These are phyloP conservation scores for Wickerhamomyces tratensis DNA, from an alignment of 805 yeast species.

Conservation along the genomic window DNA sequence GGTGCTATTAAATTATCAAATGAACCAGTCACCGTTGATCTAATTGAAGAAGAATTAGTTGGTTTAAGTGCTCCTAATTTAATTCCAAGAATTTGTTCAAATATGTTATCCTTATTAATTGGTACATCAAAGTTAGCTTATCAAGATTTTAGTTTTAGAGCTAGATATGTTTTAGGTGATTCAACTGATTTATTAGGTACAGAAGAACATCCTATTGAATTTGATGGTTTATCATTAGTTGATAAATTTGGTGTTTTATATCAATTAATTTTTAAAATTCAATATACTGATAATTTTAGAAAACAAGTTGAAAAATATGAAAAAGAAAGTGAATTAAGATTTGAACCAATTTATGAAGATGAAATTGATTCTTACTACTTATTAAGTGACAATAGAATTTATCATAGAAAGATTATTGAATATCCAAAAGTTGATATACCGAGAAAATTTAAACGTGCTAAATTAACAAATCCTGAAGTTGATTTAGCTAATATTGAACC, in stretches of 20 bases:
- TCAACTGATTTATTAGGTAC: constrained; percentile 12
- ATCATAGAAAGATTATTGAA: constrained; percentile 24
- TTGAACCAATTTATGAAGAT: constrained; percentile 21
- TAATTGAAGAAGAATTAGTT: constrained; percentile 50
- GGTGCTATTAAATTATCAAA: constrained; percentile 38
- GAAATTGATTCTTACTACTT: constrained; percentile 22
- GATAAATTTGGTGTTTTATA: constrained; percentile 43
- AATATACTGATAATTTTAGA: constrained; percentile 36
- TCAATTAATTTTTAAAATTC: constrained; percentile 31
- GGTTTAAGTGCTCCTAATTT: constrained; percentile 32
- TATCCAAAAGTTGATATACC: constrained; percentile 26
- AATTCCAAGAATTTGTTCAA: constrained; percentile 30
- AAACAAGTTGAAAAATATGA: constrained; percentile 33
- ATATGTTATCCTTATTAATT: constrained; percentile 11
- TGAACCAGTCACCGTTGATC: constrained; percentile 47
- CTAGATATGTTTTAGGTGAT: constrained; percentile 17
- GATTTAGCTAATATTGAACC: constrained; percentile 27
- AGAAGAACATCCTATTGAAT: constrained; percentile 20
- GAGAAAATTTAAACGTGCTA: constrained; percentile 20
- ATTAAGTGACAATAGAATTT: constrained; percentile 44
- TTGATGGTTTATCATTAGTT: constrained; percentile 28
- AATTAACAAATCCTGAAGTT: constrained; percentile 16
- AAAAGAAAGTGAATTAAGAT: constrained; percentile 18
- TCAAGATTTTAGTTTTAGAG: constrained; percentile 18
- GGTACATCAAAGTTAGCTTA: constrained; percentile 11